Evolutionary conservation across 78 protist species (phyloP).

Genomic region (Carpediemonas membranifera): DNA sequence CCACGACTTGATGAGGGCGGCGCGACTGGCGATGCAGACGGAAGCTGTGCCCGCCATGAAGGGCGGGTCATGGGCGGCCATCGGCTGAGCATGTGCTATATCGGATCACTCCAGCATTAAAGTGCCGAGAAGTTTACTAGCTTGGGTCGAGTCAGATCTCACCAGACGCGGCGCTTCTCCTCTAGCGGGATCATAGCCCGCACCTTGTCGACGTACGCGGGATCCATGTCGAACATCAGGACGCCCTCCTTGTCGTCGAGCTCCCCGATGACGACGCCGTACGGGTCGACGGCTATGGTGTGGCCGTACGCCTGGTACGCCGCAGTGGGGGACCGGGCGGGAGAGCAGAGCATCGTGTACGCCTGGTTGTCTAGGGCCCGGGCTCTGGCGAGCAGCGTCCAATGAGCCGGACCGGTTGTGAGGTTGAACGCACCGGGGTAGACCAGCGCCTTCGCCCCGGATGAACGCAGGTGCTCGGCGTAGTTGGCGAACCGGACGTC

Average conservation of each 20-base stretch:
- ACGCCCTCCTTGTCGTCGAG: constrained; percentile 50
- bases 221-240: constrained; percentile 56
- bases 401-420: constrained; percentile 93
- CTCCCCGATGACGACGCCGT: constrained; percentile 68
- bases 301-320: constrained; percentile 82
- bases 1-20: too few species aligned
- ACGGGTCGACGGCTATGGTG: constrained; percentile 64
- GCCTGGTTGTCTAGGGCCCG: constrained; percentile 40
- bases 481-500: constrained; percentile 89
- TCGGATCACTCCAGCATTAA: too few species aligned
- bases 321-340: constrained; percentile 59
- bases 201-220: constrained; percentile 4
- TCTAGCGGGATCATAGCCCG: too few species aligned
- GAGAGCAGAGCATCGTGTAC: constrained; percentile 30
- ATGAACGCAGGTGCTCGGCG: constrained; percentile 43
- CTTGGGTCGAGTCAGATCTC: too few species aligned
- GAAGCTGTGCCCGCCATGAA: too few species aligned
- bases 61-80: too few species aligned
- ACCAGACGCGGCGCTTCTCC: too few species aligned
- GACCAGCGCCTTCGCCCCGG: constrained; percentile 29
- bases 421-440: constrained; percentile 94
- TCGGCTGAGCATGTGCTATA: too few species aligned
- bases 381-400: constrained; percentile 78
- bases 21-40: too few species aligned
- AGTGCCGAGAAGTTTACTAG: too few species aligned